A percentile compares a stretch with the other conserved stretches of the same genome.
phyloP scores from a whole-genome alignment of 2,329 filamentous ascomycete genomes.

The Taxawa tesnikishii region DNA sequence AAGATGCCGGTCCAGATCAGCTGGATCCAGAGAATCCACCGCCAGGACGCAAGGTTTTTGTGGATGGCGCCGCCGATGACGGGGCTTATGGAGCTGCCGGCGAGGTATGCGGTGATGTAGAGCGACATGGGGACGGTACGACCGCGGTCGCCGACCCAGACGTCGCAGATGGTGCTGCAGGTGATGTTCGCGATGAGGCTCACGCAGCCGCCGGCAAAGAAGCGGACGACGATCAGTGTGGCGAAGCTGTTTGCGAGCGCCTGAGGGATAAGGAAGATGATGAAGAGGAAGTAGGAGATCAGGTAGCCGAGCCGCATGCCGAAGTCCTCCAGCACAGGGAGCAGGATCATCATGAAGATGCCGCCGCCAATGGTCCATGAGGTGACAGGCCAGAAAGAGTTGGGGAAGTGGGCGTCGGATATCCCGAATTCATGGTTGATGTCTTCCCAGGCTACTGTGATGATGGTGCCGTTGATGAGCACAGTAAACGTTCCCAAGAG shows the following conservation, averaged over 20 bases:
- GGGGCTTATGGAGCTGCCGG: slow-evolving; percentile 22
- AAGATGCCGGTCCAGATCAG: slow-evolving; percentile 32
- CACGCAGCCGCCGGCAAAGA: slow-evolving; percentile 25
- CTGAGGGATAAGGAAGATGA: slow-evolving; percentile 26
- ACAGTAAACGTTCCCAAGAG: slow-evolving; percentile 20
- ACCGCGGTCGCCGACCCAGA: slow-evolving; percentile 20
- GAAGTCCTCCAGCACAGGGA: slow-evolving; percentile 25
- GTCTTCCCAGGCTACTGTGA: slow-evolving; percentile 20
- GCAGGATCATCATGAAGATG: slow-evolving; percentile 21
- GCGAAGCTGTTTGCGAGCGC: slow-evolving; percentile 25
- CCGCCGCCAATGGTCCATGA: slow-evolving; percentile 25
- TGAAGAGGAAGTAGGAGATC: slow-evolving; percentile 20
- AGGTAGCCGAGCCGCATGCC: slow-evolving; percentile 19
- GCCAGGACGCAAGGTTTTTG: slow-evolving; percentile 18
- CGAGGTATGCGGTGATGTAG: slow-evolving; percentile 22
- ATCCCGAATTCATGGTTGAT: slow-evolving; percentile 21
- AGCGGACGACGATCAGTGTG: slow-evolving; percentile 23
- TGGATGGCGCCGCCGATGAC: slow-evolving; percentile 22
- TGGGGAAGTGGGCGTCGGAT: slow-evolving; percentile 22
- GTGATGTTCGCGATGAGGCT: slow-evolving; percentile 22
- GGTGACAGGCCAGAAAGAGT: slow-evolving; percentile 26
- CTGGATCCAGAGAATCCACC: slow-evolving; percentile 28
- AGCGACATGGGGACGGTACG: slow-evolving; percentile 22
- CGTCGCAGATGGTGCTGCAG: slow-evolving; percentile 24
- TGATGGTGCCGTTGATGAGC: slow-evolving; percentile 23